phyloP scores from a whole-genome alignment of 345 rosid species.

The Hypericum androsaemum region DNA sequence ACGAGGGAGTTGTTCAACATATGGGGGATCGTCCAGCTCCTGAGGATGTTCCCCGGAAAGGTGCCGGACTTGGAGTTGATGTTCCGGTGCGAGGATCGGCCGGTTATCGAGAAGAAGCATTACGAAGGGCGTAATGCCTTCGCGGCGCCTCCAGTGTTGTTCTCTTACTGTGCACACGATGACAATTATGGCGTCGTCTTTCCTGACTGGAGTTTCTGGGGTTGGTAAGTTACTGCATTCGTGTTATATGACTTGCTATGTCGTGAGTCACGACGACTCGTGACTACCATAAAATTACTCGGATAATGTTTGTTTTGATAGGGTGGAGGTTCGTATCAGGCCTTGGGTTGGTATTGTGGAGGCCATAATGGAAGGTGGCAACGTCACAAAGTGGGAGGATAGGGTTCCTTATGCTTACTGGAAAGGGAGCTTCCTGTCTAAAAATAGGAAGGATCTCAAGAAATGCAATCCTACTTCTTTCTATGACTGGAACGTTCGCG shows the following conservation, averaged over 20 bases:
- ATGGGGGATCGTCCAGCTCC: constrained; percentile 72
- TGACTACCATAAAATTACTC: too few species aligned
- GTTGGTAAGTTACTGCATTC: constrained; percentile 24
- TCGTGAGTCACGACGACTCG: too few species aligned
- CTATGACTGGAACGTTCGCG: constrained; percentile 29
- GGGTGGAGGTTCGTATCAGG: constrained; percentile 55
- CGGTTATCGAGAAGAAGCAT: constrained; percentile 29
- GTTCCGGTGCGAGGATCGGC: constrained; percentile 49
- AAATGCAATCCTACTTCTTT: constrained; percentile 33
- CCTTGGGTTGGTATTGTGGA: constrained; percentile 39
- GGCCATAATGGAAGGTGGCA: constrained; percentile 32
- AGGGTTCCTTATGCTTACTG: constrained; percentile 55
- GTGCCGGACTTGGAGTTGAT: constrained; percentile 63
- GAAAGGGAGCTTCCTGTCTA: constrained; percentile 48
- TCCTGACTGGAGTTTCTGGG: constrained; percentile 23
- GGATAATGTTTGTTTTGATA: not conserved
- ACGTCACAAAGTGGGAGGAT: constrained; percentile 40
- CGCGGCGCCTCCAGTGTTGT: constrained; percentile 3
- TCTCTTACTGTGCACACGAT: not conserved
- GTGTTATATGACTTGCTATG: not conserved
- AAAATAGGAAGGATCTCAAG: constrained; percentile 27
- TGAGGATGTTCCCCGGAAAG: constrained; percentile 55
- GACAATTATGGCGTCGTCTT: not conserved
- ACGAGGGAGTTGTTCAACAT: constrained; percentile 45
- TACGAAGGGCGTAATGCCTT: constrained; percentile 23